Evolutionary conservation across 1,139 yeast species (phyloP).

Genomic region (Debaryomyces sp.): DNA sequence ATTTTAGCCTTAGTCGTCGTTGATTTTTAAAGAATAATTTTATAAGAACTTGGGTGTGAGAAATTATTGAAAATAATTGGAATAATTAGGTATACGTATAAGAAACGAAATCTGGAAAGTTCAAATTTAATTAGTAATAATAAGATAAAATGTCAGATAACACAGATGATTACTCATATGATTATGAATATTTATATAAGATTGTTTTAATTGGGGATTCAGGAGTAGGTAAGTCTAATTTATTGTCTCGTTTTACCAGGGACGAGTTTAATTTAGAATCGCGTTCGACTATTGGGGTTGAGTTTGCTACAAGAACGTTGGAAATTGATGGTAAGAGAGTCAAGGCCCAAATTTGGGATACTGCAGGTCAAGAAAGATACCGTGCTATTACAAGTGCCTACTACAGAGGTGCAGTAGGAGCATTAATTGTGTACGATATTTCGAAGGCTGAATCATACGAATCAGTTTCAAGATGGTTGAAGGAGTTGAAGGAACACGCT

Average conservation of each 20-base stretch:
- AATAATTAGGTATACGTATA: neutral
- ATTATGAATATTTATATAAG: conserved; percentile 93
- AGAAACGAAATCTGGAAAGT: neutral
- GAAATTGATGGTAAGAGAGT: conserved; percentile 94
- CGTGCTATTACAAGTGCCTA: conserved; percentile 97
- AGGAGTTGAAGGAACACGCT: conserved; percentile 94
- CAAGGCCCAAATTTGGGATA: conserved; percentile 99
- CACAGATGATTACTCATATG: conserved; percentile 81
- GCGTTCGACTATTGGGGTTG: conserved; percentile 95
- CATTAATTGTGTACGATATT: conserved; percentile 92
- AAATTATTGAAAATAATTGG: neutral
- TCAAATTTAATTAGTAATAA: neutral
- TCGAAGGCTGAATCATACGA: conserved; percentile 93
- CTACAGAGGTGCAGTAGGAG: conserved; percentile 98
- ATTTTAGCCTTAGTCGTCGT: neutral
- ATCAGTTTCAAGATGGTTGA: conserved; percentile 92
- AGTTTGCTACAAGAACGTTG: conserved; percentile 94
- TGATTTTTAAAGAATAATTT: neutral
- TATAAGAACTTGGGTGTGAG: neutral
- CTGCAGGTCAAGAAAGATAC: conserved; percentile 98
- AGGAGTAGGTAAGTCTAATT: conserved; percentile 95
- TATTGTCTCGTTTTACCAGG: conserved; percentile 89
- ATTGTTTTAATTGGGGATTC: conserved; percentile 97
- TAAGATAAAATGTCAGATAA: conserved; percentile 40
- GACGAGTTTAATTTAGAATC: conserved; percentile 95